phyloP scores from a whole-genome alignment of 768 basidiomycete genomes.

The Tricholoma bakamatsutake region DNA sequence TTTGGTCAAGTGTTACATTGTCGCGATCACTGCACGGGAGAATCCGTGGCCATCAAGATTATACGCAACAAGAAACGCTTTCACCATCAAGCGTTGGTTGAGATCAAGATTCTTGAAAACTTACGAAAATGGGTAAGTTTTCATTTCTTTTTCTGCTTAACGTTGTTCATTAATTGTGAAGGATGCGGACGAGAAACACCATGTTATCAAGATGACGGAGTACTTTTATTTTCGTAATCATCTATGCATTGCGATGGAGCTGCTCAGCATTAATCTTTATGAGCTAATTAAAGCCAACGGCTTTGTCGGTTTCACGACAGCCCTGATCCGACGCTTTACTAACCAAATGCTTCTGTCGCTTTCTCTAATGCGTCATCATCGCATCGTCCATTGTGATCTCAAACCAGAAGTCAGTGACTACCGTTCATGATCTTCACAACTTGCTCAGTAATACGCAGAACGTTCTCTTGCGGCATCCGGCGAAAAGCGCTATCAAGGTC shows the following conservation, averaged over 20 bases:
- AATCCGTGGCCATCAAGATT: slow-evolving; percentile 98
- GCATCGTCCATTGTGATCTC: slow-evolving; percentile 97
- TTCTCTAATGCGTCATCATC: slow-evolving; percentile 91
- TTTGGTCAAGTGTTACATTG: slow-evolving; percentile 97
- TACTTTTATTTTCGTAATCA: slow-evolving; percentile 98
- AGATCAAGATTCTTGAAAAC: slow-evolving; percentile 97
- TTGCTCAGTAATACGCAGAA: slow-evolving; percentile 49
- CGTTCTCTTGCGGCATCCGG: slow-evolving; percentile 88
- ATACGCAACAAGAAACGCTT: slow-evolving; percentile 99
- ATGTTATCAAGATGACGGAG: slow-evolving; percentile 97
- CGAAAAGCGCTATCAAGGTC: slow-evolving; percentile 95
- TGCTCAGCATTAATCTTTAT: slow-evolving; percentile 97
- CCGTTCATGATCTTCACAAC: not conserved
- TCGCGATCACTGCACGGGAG: slow-evolving; percentile 90
- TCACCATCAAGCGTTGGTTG: slow-evolving; percentile 97
- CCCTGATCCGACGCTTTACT: slow-evolving; percentile 92
- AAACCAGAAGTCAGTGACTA: slow-evolving; percentile 81
- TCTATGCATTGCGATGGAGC: slow-evolving; percentile 96
- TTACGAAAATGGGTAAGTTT: slow-evolving; percentile 92
- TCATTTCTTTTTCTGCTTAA: not conserved
- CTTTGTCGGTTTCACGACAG: slow-evolving; percentile 96
- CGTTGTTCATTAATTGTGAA: slow-evolving; percentile 24
- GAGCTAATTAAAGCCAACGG: slow-evolving; percentile 99
- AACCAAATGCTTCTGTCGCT: slow-evolving; percentile 92
- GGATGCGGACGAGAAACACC: slow-evolving; percentile 96